Evolutionary conservation across 2,329 filamentous ascomycete genomes (phyloP).

Genomic region (Hortaea sp.): DNA sequence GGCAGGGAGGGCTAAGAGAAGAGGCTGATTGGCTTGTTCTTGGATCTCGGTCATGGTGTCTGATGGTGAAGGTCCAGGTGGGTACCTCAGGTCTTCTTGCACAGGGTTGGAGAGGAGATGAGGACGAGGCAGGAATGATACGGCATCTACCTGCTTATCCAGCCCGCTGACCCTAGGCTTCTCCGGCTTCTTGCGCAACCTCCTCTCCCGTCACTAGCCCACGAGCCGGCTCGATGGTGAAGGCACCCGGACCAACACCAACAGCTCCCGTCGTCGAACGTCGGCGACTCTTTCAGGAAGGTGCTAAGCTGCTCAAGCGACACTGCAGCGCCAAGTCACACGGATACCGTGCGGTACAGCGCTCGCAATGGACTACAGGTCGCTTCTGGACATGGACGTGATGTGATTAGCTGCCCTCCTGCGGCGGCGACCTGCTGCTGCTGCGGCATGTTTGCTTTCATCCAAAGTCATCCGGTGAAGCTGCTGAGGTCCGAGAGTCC

Average conservation of each 20-base stretch:
- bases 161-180: background rate
- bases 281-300: background rate
- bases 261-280: too few species aligned
- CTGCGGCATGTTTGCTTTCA: too few species aligned
- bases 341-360: too few species aligned
- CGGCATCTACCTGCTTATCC: background rate
- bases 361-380: too few species aligned
- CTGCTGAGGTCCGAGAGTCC: too few species aligned
- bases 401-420: too few species aligned
- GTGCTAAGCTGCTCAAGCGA: background rate
- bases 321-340: background rate
- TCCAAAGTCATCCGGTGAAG: too few species aligned
- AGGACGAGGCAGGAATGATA: too few species aligned
- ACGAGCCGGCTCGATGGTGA: background rate
- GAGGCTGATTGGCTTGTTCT: background rate
- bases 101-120: too few species aligned
- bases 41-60: background rate
- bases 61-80: background rate
- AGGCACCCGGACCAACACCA: background rate
- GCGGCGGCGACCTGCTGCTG: too few species aligned
- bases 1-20: slow-evolving; percentile 51
- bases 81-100: too few species aligned
- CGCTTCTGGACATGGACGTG: too few species aligned
- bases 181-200: background rate
- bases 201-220: background rate